Evolutionary conservation across 2,329 filamentous ascomycete genomes (phyloP), one percentile per base, ranked within the genome.

Genomic region (Epichloe scottii): DNA sequence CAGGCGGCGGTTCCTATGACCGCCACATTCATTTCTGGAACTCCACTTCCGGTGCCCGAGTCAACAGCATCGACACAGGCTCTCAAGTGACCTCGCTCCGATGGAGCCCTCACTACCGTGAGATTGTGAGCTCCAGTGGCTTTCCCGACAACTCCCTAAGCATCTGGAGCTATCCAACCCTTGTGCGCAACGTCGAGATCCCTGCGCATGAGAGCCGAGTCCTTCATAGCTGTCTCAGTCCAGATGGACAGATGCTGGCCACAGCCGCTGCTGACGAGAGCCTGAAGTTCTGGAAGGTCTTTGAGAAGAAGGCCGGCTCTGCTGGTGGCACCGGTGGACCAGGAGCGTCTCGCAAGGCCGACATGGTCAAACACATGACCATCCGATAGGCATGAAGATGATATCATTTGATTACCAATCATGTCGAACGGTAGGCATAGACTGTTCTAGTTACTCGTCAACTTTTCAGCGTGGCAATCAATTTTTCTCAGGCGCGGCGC

Each of bases 21-120:
- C 87, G 89, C 60, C 87, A 96, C 72, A 98, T 98, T 69, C 93
- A 98, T 76, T 98, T 98, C 81, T 98, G 93, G 93, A 98, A 98
- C 79, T 94, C 90, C 45, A 97, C 93, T 21, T 95, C 91, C 4
- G 93, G 93, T 54, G 91, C 93, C 49, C 87, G 93, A 61, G 90
- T 95, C 73, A 98, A 98, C 83, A 95, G 89, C 78, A 97, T 98
- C 69, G 90, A 97, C 68, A 97, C 93, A 40, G 93, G 93, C 54
- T 95, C 89, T 45, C 93, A 98, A 70, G 94, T 98, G 52, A 98
- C 93, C 59, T 93, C 87, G 60, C 81, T 98, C 52, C 85, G 89
- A 62, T 98, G 93, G 93, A 95, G 88, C 77, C 89, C 89, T 55
- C 85, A 89, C 70, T 95, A 97, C 79, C 90, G 93, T 59, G 93